A percentile compares a stretch with the other conserved stretches of the same genome.
Evolutionary conservation across 108 stramenopile species (phyloP).

Genomic region (Seminavis robusta): DNA sequence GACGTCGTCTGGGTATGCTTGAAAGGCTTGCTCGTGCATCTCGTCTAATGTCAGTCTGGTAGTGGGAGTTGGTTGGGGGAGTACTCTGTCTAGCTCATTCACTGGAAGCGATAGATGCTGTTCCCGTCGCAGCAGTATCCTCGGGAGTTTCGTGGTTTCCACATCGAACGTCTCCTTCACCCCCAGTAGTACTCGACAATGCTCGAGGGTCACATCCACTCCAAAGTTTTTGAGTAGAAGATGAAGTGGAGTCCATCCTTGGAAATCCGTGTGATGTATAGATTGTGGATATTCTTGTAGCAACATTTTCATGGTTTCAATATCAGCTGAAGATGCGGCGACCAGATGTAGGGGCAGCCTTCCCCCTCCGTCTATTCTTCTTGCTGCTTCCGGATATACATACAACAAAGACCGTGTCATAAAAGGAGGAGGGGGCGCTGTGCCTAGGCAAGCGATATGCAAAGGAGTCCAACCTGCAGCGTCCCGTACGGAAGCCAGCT

Average conservation of each 20-base stretch:
- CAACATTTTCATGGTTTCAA: constrained; percentile 32
- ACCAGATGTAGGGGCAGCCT: constrained; percentile 46
- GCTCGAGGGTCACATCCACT: constrained; percentile 27
- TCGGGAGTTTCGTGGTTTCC: not conserved
- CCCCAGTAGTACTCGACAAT: constrained; percentile 36
- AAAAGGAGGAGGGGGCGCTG: constrained; percentile 24
- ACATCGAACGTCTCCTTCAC: constrained; percentile 3
- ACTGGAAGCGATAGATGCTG: constrained; percentile 33
- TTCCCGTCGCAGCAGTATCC: constrained; percentile 24
- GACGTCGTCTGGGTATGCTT: constrained; percentile 37
- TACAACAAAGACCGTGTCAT: constrained; percentile 34
- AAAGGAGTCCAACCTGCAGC: constrained; percentile 34
- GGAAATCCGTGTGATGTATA: constrained; percentile 28
- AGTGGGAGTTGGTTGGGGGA: no score
- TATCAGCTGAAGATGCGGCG: constrained; percentile 35
- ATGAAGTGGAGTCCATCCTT: constrained; percentile 44
- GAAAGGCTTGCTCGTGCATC: no score
- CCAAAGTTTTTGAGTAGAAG: constrained; percentile 31
- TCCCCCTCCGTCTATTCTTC: constrained; percentile 28
- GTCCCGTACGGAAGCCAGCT: constrained; percentile 25
- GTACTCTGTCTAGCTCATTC: constrained; percentile 20
- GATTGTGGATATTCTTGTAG: constrained; percentile 45
- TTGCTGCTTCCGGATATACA: constrained; percentile 20
- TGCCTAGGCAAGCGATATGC: constrained; percentile 37
- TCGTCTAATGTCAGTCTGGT: no score